phyloP scores from a whole-genome alignment of 2,329 filamentous ascomycete species.

The Fusarium torreyae region DNA sequence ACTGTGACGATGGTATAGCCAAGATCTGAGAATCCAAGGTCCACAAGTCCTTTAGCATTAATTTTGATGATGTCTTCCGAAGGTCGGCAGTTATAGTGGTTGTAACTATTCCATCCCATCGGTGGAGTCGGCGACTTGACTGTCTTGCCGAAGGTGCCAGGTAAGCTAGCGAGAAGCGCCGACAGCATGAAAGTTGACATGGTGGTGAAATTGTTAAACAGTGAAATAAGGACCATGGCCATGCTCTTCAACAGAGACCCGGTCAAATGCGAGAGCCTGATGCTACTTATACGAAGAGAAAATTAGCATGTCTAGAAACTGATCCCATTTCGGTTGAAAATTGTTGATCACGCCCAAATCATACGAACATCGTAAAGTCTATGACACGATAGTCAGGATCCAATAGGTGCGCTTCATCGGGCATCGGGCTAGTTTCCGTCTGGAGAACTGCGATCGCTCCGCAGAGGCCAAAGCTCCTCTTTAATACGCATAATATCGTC shows the following conservation, averaged over 20 bases:
- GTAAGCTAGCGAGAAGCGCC: conserved; percentile 16
- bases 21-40: conserved; percentile 64
- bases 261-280: background rate
- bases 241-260: no score
- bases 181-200: conserved; percentile 24
- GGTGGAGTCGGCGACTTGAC: conserved; percentile 55
- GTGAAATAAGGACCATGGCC: no score
- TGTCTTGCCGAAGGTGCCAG: conserved; percentile 14
- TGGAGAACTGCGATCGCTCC: background rate
- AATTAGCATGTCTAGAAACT: background rate
- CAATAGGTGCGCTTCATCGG: conserved; percentile 7
- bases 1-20: conserved; percentile 71
- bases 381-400: conserved; percentile 1
- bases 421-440: background rate
- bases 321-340: background rate
- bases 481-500: no score
- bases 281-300: background rate
- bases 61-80: conserved; percentile 48
- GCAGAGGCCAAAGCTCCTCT: no score
- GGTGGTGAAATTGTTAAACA: background rate
- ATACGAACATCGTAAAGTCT: background rate
- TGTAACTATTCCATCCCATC: conserved; percentile 74
- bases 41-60: conserved; percentile 68
- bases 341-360: background rate
- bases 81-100: conserved; percentile 55